Evolutionary conservation across 2,329 filamentous ascomycete genomes (phyloP), one percentile per base, ranked within the genome.

Genomic region (Sporothrix sp.): DNA sequence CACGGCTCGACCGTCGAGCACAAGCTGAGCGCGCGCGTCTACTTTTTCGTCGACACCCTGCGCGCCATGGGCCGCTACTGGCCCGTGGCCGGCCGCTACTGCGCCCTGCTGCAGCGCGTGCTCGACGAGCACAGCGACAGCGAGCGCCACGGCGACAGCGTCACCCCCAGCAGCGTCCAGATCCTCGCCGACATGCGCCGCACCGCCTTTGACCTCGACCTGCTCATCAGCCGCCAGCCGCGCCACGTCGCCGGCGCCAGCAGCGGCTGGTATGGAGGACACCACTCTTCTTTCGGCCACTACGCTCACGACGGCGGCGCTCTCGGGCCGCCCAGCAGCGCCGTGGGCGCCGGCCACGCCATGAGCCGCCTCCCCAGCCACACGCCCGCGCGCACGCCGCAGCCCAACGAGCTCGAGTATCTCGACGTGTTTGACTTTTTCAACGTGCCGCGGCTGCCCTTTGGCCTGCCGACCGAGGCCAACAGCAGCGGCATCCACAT

Each of bases 401-500:
- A 81, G 9, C 78, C 85, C 1, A 87, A 93, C 58, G 88, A 95
- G 61, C 71, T 95, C 3, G 90, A 95, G 63, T 95, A 94, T 62
- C 71, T 95, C 3, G 89, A 95, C 59, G 86, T 95, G 0, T 95
- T 96, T 63, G 87, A 93, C 59, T 95, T 94, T 63, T 96, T 95
- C 73, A 95, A 95, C 62, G 81, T 94, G 51, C 90, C 90, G 1
- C 73, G 88, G 16, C 69, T 95, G 21, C 76, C 78, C 0, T 66
- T 76, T 20, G 68, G 68, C 27, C 66, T 68, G 11, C 56, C 61
- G 25, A 54, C 50, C 14, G 60, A 58, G 25, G 52, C 52, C 32
- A 52, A n/a, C 13, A 42, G 43, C 21, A 53, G 35, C 20, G 46
- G 52, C 30, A 47, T 39, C 16, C 25, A 46, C 13, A 38, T 46